These are phyloP conservation scores for Leccinum imitatum DNA, from an alignment of 768 basidiomycete species.

Conservation along the genomic window DNA sequence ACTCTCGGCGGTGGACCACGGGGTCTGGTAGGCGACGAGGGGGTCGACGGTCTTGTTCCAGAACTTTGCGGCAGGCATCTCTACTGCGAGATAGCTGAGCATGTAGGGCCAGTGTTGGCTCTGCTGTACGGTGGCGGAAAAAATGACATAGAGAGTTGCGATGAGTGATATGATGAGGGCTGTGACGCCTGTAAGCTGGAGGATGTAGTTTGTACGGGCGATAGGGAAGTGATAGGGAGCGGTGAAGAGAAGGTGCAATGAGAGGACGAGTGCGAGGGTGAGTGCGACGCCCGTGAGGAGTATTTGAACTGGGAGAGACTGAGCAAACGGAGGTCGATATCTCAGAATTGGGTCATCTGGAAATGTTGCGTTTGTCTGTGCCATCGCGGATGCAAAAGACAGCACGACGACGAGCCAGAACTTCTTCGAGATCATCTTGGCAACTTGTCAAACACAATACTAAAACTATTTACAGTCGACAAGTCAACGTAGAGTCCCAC, in stretches of 20 bases:
- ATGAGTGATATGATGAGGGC: constrained; percentile 76
- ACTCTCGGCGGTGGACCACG: constrained; percentile 64
- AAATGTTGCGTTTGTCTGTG: constrained; percentile 17
- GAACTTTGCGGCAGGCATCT: constrained; percentile 43
- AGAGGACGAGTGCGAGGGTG: constrained; percentile 79
- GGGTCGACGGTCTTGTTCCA: constrained; percentile 20
- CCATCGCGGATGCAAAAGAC: constrained; percentile 23
- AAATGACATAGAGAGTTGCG: constrained; percentile 75
- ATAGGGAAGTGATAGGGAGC: constrained; percentile 96
- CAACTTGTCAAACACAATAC: constrained; percentile 9
- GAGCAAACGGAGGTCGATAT: constrained; percentile 78
- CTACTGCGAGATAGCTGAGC: constrained; percentile 86
- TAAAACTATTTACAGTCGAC: constrained; percentile 9
- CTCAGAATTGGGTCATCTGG: constrained; percentile 69
- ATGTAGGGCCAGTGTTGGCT: constrained; percentile 91
- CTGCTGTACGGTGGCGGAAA: constrained; percentile 55
- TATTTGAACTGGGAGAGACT: constrained; percentile 89
- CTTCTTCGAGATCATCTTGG: background rate
- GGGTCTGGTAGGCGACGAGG: constrained; percentile 21
- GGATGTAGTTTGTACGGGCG: constrained; percentile 85
- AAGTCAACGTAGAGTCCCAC: no score
- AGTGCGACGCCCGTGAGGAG: constrained; percentile 82
- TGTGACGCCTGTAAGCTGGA: constrained; percentile 82
- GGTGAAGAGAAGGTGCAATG: constrained; percentile 93
- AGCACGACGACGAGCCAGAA: background rate